phyloP scores from a whole-genome alignment of 1,284 basidiomycete species.

The Ceratobasidium sp. region DNA sequence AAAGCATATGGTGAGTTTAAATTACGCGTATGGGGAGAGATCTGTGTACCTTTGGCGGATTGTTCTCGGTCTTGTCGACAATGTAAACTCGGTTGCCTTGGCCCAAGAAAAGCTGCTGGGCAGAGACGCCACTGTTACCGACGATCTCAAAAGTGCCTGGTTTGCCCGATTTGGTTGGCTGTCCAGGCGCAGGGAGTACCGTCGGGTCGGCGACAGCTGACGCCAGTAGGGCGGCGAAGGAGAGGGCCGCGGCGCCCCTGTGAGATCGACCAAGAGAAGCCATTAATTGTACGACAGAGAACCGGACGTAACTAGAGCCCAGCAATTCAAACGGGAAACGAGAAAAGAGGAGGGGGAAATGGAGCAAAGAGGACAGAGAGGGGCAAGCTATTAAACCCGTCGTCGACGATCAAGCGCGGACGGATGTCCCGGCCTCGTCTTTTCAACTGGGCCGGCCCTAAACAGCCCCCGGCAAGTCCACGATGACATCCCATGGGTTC shows the following conservation, averaged over 20 bases:
- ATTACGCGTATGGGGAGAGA: neutral
- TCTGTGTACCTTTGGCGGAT: slow-evolving; percentile 52
- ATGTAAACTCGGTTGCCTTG: slow-evolving; percentile 57
- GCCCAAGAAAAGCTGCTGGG: slow-evolving; percentile 54
- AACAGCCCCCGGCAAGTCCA: slow-evolving; percentile 8
- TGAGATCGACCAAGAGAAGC: neutral
- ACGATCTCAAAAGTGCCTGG: slow-evolving; percentile 57
- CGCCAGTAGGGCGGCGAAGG: slow-evolving; percentile 16
- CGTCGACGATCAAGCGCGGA: neutral
- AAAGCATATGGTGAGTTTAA: slow-evolving; percentile 55
- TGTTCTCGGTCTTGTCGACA: slow-evolving; percentile 57
- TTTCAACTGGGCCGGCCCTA: neutral
- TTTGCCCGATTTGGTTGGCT: slow-evolving; percentile 41
- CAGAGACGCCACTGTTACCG: slow-evolving; percentile 58
- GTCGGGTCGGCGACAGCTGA: slow-evolving; percentile 5
- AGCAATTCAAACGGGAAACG: neutral
- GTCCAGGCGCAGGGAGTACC: slow-evolving; percentile 35
- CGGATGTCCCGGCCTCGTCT: neutral
- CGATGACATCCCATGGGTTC: neutral
- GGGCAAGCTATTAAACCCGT: neutral
- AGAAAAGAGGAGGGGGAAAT: neutral
- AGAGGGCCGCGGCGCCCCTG: slow-evolving; percentile 12
- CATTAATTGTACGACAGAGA: slow-evolving; percentile 1
- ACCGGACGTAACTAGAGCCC: no score
- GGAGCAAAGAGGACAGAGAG: neutral